Base-by-base conservation (phyloP, 352 stramenopile genomes). In the Globisporangium echinulatum region DNA sequence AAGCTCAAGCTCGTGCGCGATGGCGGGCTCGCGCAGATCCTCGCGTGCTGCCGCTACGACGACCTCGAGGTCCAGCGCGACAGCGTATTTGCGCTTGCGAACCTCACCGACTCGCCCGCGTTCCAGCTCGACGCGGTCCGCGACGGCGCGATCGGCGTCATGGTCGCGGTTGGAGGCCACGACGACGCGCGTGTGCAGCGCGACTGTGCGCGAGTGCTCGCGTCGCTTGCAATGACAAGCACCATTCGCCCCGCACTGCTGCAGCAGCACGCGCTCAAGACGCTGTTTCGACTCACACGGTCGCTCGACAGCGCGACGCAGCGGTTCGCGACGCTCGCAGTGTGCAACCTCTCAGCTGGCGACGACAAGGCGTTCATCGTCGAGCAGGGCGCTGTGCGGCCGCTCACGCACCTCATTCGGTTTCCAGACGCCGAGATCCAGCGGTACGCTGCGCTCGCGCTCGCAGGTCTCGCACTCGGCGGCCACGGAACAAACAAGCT, bases 401-500 rank as follows among this genome's bases (percentile, higher is more conserved):
- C 96, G 14, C 79, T 98, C 9, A 92, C 96, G 13, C 97, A 98
- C 63, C 68, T 99, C 49, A 80, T 96, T 8, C 78, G 94, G 17
- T 98, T 98, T 63, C 96, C 94, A 5, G 94, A 99, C 60, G 76
- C 94, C 9, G 90, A 98, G 68, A 97, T 99, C 60, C 94, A 99
- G 73, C 81, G 94, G 3, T 98, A 97, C 56, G 94, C 96, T 13
- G 86, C 92, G 6, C 75, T 98, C 52, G 84, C 94, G 14, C 69
- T 98, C 7, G 94, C 95, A 14, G 95, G 87, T 25, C 69, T 99
- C 25, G 90, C 86, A 1, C 72, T 99, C 1, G 96, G 95, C 36
- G 92, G 91, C 60, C 87, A 97, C 60, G 82, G 83, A n/a, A 83
- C 85, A 58, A 97, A 97, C 73, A 98, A 98, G 71, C 62, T 96